Evolutionary conservation across 495 filamentous ascomycete genomes (phyloP), one percentile per base, ranked within the genome.

Genomic region (Xylaria palmicola): DNA sequence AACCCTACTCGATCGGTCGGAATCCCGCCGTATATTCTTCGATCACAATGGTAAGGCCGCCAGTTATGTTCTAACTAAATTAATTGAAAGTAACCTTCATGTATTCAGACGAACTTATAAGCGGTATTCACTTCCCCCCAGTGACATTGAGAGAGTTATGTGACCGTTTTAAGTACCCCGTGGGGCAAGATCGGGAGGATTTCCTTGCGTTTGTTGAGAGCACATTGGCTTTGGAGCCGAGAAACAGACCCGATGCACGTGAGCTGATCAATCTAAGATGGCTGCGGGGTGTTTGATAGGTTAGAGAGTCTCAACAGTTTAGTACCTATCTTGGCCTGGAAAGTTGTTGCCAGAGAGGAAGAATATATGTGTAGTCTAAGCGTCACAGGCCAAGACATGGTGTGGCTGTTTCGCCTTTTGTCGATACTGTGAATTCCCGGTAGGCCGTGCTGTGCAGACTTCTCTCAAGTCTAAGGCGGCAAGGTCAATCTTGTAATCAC

Each of bases 1-100:
- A 17, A 49, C 56, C 3, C 43, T 59, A 13, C 43, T 59, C 8
- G 24, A 32, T 19, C 48, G 56, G 22, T 59, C 56, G 37, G 30
- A 40, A 24, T 19, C 29, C 8, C 44, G 56, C 3, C 29, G 27
- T 17, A 48, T 3, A 17, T 59, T 49, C 39, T 59, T 59, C 22
- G 32, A 39, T 19, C 4, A n/a, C 9, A 17, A 56, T 24, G 52
- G 32, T 56, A 22, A 56, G 20, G 36, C 52, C 45, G 17, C 45
- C 27, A 7, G 10, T 36, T 43, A 26, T 19, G 36, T 45, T 44
- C 17, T 27, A 39, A 27, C 53, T 44, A n/a, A n/a, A 43, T 17
- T 19, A 9, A 3, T 6, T 9, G 41, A 1, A 40, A 43, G 52
- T 37, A 37, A 37, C 34, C 9, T 8, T 37, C 34, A 37, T 12